A percentile compares a stretch with the other conserved stretches of the same genome.
phyloP scores from a whole-genome alignment of 2,329 filamentous ascomycete species.

The Sporothrix phasma region DNA sequence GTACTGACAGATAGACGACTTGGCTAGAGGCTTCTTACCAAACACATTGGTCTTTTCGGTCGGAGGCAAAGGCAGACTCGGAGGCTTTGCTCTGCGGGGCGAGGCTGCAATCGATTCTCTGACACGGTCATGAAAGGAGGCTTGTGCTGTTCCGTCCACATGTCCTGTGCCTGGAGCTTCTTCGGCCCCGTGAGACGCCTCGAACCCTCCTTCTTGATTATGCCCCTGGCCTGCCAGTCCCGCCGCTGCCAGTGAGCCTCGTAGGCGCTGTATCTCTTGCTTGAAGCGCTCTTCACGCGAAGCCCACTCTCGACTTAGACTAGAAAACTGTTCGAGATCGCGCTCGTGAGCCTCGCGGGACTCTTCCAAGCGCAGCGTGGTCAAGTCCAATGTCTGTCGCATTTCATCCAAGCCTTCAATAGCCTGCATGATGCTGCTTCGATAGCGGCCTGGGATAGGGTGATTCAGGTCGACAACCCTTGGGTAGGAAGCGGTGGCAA shows the following conservation, averaged over 20 bases:
- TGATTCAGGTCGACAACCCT: slow-evolving; percentile 5
- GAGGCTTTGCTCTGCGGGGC: background rate
- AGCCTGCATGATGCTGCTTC: slow-evolving; percentile 32
- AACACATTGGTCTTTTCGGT: background rate
- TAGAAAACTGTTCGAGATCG: slow-evolving; percentile 28
- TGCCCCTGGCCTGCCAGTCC: slow-evolving; percentile 10
- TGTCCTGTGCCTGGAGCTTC: too few relatives aligned
- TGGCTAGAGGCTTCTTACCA: background rate
- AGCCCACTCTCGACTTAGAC: slow-evolving; percentile 31
- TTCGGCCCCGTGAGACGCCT: background rate
- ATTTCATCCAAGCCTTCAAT: slow-evolving; percentile 29
- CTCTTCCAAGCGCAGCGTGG: slow-evolving; percentile 23
- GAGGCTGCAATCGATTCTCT: background rate
- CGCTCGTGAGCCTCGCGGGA: slow-evolving; percentile 24
- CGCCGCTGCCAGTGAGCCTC: slow-evolving; percentile 21
- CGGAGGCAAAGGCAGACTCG: background rate
- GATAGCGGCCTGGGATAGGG: slow-evolving; percentile 33
- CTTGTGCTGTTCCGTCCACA: background rate
- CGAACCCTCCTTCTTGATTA: background rate
- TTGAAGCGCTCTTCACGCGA: slow-evolving; percentile 30
- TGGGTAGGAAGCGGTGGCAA: background rate
- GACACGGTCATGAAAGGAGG: background rate
- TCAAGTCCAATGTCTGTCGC: slow-evolving; percentile 20
- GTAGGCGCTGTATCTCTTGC: slow-evolving; percentile 32
- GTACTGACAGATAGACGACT: background rate